These are phyloP conservation scores for Trichoderma reesei DNA, from an alignment of 495 filamentous ascomycete species.

Conservation along the genomic window DNA sequence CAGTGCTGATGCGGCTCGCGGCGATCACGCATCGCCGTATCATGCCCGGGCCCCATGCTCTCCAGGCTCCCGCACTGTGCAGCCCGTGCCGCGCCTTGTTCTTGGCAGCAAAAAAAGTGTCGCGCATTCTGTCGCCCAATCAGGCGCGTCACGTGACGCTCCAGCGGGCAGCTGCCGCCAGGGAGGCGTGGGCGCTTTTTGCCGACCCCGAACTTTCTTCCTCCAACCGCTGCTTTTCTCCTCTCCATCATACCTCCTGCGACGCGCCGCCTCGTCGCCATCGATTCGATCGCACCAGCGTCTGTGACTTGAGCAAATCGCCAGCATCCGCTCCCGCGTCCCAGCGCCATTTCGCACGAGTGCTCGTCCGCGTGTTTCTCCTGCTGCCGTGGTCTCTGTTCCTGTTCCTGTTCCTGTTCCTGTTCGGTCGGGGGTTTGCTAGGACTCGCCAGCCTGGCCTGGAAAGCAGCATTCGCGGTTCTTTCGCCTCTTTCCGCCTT, in stretches of 20 bases:
- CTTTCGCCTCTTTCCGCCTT: neutral
- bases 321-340: neutral
- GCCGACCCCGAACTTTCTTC: neutral
- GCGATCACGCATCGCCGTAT: neutral
- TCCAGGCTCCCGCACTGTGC: neutral
- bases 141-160: neutral
- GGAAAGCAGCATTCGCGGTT: too few relatives aligned
- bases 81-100: neutral
- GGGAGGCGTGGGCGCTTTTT: neutral
- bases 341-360: neutral
- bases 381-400: neutral
- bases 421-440: too few relatives aligned
- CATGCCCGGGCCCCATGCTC: neutral
- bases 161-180: neutral
- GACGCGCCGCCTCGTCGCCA: constrained; percentile 7
- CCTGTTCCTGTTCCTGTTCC: too few relatives aligned
- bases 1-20: too few relatives aligned
- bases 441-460: too few relatives aligned
- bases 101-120: neutral
- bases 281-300: constrained; percentile 19
- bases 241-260: neutral
- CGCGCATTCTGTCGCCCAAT: neutral
- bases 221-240: constrained; percentile 16
- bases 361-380: neutral
- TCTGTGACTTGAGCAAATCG: constrained; percentile 2